Conservation (phyloP, 1,284 basidiomycete species). For the Tetrapyrgos nigripes region DNA sequence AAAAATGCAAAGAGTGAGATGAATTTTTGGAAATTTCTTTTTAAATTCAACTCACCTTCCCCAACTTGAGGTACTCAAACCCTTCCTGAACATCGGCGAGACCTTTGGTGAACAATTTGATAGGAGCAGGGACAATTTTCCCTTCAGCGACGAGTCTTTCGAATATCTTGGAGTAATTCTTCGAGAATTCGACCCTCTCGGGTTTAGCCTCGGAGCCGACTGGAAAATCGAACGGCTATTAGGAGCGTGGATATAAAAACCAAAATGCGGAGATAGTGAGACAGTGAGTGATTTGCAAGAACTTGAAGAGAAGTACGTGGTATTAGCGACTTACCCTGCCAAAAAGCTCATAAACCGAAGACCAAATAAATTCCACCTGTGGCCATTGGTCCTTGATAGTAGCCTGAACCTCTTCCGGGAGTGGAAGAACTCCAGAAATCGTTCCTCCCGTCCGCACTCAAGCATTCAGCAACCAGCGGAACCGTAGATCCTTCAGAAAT, state of each 20-base stretch:
- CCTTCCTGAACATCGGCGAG: slow-evolving; percentile 32
- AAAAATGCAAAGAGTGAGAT: neutral
- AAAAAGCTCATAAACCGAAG: slow-evolving; percentile 32
- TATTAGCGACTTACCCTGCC: slow-evolving; percentile 1
- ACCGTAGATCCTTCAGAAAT: slow-evolving; percentile 28
- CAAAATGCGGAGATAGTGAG: slow-evolving; percentile 9
- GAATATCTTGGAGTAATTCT: slow-evolving; percentile 31
- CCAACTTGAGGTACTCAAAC: slow-evolving; percentile 27
- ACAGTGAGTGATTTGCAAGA: neutral
- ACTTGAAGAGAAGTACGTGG: neutral
- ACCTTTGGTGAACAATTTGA: slow-evolving; percentile 35
- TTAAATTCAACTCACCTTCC: slow-evolving; percentile 24
- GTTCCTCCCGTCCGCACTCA: slow-evolving; percentile 32
- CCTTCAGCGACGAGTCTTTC: slow-evolving; percentile 29
- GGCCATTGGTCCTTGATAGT: slow-evolving; percentile 26
- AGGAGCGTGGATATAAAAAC: no score
- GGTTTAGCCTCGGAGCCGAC: slow-evolving; percentile 20
- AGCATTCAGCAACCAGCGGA: slow-evolving; percentile 25
- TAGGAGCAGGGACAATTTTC: slow-evolving; percentile 32
- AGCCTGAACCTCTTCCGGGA: slow-evolving; percentile 29
- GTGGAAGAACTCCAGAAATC: slow-evolving; percentile 30
- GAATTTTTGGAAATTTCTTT: neutral
- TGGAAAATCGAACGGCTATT: slow-evolving; percentile 26
- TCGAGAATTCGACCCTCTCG: slow-evolving; percentile 7
- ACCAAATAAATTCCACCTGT: slow-evolving; percentile 27